A percentile compares a stretch with the other conserved stretches of the same genome.
Evolutionary conservation across 73 alveolate genomes (phyloP).

Genomic region (Paramecium sonneborni): DNA sequence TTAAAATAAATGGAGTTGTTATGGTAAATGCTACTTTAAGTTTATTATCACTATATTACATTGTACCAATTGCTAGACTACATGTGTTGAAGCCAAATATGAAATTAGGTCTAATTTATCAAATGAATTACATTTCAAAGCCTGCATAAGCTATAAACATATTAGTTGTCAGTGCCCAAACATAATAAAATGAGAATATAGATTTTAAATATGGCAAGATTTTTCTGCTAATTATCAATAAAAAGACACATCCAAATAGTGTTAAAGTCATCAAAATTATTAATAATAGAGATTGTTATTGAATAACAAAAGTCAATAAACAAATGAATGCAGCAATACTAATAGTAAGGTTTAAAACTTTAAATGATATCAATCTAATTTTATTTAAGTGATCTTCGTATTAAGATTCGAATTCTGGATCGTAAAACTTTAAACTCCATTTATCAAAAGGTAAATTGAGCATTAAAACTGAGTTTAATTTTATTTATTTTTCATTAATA

Average conservation of each 20-base stretch:
- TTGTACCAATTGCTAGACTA: not conserved
- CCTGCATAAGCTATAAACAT: not conserved
- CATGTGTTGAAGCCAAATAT: not conserved
- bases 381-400: slow-evolving; percentile 1
- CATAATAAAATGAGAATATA: not conserved
- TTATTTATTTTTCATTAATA: not conserved
- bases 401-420: not conserved
- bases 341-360: not conserved
- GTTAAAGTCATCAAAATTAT: not conserved
- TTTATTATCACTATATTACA: not conserved
- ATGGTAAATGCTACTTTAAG: not conserved
- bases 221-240: not conserved
- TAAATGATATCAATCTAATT: not conserved
- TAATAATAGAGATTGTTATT: not conserved
- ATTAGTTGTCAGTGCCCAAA: not conserved
- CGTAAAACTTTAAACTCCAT: not conserved
- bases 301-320: not conserved
- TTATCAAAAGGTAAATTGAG: not conserved
- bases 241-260: not conserved
- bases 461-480: not conserved
- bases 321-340: not conserved
- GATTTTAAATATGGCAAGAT: not conserved
- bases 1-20: not conserved
- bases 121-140: not conserved
- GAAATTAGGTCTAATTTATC: not conserved